Base-by-base conservation (phyloP, 75 land plant genomes). In the Ceratopteris richardii region DNA sequence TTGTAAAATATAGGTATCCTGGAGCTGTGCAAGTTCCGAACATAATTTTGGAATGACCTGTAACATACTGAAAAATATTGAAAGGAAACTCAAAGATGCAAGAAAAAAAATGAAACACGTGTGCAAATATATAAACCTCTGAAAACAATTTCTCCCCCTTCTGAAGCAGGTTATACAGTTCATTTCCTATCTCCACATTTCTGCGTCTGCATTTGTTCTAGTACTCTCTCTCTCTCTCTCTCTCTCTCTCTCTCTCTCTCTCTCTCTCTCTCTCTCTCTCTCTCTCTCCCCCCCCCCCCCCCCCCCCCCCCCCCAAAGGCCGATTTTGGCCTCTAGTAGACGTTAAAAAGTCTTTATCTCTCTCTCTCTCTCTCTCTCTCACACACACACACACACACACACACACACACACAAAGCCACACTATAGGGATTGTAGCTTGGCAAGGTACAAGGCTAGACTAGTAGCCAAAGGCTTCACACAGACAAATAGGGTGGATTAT, bases 1-100 rank as follows among this genome's bases (percentile, higher is more conserved):
- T 86, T 95, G 99, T 51, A 95, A 80, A 60, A 90, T 90, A 31
- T 79, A 95, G 6, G 99, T 95, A 61, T 95, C 99, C 64, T 95
- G 99, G 13, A 95, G 86, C 57, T 95, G 86, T 57, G 99, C 99
- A 33, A 95, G 81, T 68, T 95, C 92, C 72, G 70, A 84, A 58
- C 99, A 95, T 25, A 95, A 75, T 62, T 58, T 61, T 18, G 99
- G 99, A 75, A 95, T 78, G 56, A 81, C 81, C 98, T 94, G 78
- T n/a, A 68, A 46, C 1, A 17, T 21, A 11, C 29, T 18, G 31
- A 31, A 60, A 30, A 33, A 33, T 9, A 33, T 33, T 33, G 3
- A 33, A 33, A 33, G 7, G 9, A 33, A n/a, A n/a, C n/a, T n/a
- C n/a, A n/a, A n/a, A n/a, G n/a, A n/a, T n/a, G n/a, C n/a, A n/a